Evolutionary conservation across 306 rosid genomes (phyloP).

Genomic region (Cucumis cinereus): DNA sequence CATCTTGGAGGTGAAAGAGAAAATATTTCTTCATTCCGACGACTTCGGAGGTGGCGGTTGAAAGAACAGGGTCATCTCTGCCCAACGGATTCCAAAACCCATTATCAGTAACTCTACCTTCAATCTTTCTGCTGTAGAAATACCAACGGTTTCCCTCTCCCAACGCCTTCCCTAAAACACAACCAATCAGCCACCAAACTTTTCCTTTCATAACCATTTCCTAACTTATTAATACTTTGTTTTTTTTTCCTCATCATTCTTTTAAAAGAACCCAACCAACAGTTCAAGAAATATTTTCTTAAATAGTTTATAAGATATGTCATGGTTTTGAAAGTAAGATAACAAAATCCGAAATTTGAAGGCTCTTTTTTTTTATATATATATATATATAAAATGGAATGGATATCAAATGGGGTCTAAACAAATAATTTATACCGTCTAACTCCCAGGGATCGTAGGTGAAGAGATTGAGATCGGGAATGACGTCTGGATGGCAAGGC

Average conservation of each 20-base stretch:
- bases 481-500: conserved; percentile 91
- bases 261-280: too few species aligned
- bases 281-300: too few species aligned
- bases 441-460: conserved; percentile 89
- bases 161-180: conserved; percentile 64
- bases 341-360: too few species aligned
- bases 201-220: too few species aligned
- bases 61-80: conserved; percentile 49
- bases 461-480: conserved; percentile 84
- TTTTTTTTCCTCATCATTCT: too few species aligned
- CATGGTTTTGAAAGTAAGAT: too few species aligned
- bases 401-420: too few species aligned
- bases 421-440: conserved; percentile 28
- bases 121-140: conserved; percentile 72
- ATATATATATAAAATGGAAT: too few species aligned
- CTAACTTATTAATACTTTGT: too few species aligned
- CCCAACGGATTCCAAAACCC: conserved; percentile 75
- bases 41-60: conserved; percentile 24
- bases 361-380: too few species aligned
- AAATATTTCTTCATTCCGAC: conserved; percentile 70
- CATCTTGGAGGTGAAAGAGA: conserved; percentile 45
- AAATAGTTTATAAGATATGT: too few species aligned
- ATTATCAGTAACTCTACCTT: conserved; percentile 37
- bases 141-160: conserved; percentile 84
- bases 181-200: background rate